phyloP scores from a whole-genome alignment of 129 eudicot genomes.

The Solidago caesia region DNA sequence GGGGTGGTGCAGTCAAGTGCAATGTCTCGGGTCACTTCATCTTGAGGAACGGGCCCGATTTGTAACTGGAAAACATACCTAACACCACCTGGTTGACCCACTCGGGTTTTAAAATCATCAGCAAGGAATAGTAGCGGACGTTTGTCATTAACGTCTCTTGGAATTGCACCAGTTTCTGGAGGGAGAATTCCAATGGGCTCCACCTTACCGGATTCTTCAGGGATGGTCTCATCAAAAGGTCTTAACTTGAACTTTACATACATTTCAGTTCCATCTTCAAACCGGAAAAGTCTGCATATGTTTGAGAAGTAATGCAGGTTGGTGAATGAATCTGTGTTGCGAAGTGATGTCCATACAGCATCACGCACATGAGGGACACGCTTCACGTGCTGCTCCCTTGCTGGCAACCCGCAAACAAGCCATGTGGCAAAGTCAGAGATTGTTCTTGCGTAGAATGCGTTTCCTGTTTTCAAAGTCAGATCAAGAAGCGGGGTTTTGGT shows the following conservation, averaged over 20 bases:
- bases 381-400: constrained; percentile 75
- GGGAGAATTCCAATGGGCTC: constrained; percentile 73
- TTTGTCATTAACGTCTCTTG: constrained; percentile 58
- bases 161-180: constrained; percentile 88
- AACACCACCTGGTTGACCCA: constrained; percentile 67
- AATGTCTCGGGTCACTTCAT: constrained; percentile 48
- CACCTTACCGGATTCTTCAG: constrained; percentile 69
- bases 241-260: constrained; percentile 71
- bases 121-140: constrained; percentile 73
- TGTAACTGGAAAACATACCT: constrained; percentile 67
- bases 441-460: constrained; percentile 79
- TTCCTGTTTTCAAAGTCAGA: constrained; percentile 77
- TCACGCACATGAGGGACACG: constrained; percentile 75
- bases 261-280: constrained; percentile 76
- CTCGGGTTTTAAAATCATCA: constrained; percentile 67
- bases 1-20: constrained; percentile 83
- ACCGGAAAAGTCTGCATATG: constrained; percentile 66
- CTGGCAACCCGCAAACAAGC: constrained; percentile 78
- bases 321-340: constrained; percentile 58
- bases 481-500: constrained; percentile 54
- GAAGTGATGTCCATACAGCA: constrained; percentile 77
- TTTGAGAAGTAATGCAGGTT: constrained; percentile 78
- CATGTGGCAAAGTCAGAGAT: constrained; percentile 84
- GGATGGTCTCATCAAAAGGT: constrained; percentile 52
- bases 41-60: constrained; percentile 51